Evolutionary conservation across 2,329 filamentous ascomycete species (phyloP).

Genomic region (Aspergillus pseudoterreus): DNA sequence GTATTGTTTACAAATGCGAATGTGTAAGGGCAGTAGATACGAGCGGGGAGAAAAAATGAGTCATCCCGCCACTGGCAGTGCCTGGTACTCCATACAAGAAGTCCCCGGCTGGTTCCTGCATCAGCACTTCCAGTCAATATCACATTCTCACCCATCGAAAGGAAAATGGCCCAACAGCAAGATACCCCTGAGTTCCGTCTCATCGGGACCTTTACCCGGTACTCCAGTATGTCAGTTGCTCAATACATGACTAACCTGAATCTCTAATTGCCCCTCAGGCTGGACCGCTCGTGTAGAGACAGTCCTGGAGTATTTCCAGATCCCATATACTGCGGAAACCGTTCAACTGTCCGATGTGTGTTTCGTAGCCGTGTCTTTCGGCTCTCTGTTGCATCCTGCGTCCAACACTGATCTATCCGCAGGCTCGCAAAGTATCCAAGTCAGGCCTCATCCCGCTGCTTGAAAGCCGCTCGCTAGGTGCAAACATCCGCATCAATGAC

Average conservation of each 20-base stretch:
- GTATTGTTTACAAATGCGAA: too few relatives aligned
- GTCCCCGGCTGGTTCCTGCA: neutral
- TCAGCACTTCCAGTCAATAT: too few relatives aligned
- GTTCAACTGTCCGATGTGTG: constrained; percentile 24
- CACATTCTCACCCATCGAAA: neutral
- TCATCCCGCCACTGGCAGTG: neutral
- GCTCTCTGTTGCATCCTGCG: neutral
- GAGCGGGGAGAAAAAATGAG: neutral
- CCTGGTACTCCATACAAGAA: neutral
- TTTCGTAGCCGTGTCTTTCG: neutral
- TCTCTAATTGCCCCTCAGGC: constrained; percentile 15
- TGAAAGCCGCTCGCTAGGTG: constrained; percentile 19
- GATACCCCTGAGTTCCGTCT: constrained; percentile 23
- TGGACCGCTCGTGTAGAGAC: constrained; percentile 33
- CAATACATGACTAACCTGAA: neutral
- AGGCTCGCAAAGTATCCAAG: constrained; percentile 24
- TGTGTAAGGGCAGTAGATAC: too few relatives aligned
- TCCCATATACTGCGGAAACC: constrained; percentile 24
- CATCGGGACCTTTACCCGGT: constrained; percentile 28
- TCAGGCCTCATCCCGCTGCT: constrained; percentile 30
- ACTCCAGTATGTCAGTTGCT: constrained; percentile 25
- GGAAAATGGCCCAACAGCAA: constrained; percentile 2
- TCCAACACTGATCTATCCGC: neutral
- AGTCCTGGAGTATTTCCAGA: constrained; percentile 33
- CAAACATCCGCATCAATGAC: constrained; percentile 23